A percentile compares a stretch with the other conserved stretches of the same genome.
phyloP scores from a whole-genome alignment of 352 stramenopile genomes.

The Globisporangium recalcitrans region DNA sequence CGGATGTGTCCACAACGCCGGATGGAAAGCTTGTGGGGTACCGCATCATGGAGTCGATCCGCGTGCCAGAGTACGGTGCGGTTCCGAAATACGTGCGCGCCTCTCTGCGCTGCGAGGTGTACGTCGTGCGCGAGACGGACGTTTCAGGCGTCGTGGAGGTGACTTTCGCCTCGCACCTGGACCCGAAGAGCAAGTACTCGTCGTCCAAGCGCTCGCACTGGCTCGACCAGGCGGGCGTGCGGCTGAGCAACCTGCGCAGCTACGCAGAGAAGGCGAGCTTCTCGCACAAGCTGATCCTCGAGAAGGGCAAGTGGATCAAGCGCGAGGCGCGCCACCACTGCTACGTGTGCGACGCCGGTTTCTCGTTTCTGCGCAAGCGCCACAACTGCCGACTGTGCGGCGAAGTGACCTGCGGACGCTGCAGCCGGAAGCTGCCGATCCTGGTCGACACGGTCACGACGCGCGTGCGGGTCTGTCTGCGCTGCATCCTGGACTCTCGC shows the following conservation, averaged over 20 bases:
- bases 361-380: conserved; percentile 74
- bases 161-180: conserved; percentile 76
- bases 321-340: conserved; percentile 46
- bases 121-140: conserved; percentile 67
- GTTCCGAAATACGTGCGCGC: conserved; percentile 59
- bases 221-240: conserved; percentile 49
- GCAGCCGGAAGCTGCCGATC: conserved; percentile 66
- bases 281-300: conserved; percentile 43
- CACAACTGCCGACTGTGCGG: conserved; percentile 75
- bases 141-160: conserved; percentile 72
- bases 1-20: conserved; percentile 59
- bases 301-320: conserved; percentile 37
- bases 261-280: conserved; percentile 71
- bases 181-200: conserved; percentile 76
- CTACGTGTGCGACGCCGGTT: conserved; percentile 57
- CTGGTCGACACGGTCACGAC: conserved; percentile 54
- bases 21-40: conserved; percentile 64
- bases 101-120: conserved; percentile 78
- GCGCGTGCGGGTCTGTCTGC: conserved; percentile 69
- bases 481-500: conserved; percentile 69
- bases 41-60: conserved; percentile 79
- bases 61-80: conserved; percentile 51
- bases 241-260: conserved; percentile 51
- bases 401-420: conserved; percentile 62
- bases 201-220: conserved; percentile 50